Conservation (phyloP, 2,329 filamentous ascomycete species). For the Fusarium tupiense region DNA sequence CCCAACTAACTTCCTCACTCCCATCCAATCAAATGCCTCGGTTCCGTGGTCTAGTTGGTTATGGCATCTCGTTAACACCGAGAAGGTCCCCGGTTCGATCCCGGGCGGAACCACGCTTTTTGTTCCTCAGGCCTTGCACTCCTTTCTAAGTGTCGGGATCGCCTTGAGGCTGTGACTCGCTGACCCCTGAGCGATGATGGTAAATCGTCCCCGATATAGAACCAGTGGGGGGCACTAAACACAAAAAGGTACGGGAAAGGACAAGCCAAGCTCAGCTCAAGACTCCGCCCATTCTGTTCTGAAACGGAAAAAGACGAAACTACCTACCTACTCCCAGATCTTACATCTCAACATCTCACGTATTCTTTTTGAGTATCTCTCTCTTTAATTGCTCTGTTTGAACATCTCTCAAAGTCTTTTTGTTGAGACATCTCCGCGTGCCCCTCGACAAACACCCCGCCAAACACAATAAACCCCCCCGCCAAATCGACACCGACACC, state of each 20-base stretch:
- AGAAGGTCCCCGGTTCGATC: constrained; percentile 22
- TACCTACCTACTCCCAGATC: constrained; percentile 4
- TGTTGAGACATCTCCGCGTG: constrained; percentile 15
- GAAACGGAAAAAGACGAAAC: constrained; percentile 14
- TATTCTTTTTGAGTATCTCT: not conserved
- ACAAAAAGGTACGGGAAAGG: not conserved
- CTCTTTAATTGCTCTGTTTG: constrained; percentile 8
- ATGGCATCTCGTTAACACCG: constrained; percentile 23
- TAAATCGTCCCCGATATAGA: constrained; percentile 17
- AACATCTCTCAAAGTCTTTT: not conserved
- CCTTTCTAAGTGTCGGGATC: not conserved
- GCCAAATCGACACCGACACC: constrained; percentile 35
- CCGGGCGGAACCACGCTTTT: constrained; percentile 14
- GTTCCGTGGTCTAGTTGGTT: constrained; percentile 21
- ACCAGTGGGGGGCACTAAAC: constrained; percentile 12
- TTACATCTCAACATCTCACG: constrained; percentile 9
- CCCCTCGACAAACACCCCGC: constrained; percentile 17
- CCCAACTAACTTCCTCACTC: accelerated
- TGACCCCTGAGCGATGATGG: constrained; percentile 24
- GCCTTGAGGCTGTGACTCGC: constrained; percentile 10
- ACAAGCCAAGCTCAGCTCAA: constrained; percentile 14
- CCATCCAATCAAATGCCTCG: not conserved
- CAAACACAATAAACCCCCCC: constrained; percentile 6
- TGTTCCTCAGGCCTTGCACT: not conserved
- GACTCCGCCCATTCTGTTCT: constrained; percentile 14